Evolutionary conservation across 2,329 filamentous ascomycete genomes (phyloP).

Genomic region (Stachybotrys chartarum): DNA sequence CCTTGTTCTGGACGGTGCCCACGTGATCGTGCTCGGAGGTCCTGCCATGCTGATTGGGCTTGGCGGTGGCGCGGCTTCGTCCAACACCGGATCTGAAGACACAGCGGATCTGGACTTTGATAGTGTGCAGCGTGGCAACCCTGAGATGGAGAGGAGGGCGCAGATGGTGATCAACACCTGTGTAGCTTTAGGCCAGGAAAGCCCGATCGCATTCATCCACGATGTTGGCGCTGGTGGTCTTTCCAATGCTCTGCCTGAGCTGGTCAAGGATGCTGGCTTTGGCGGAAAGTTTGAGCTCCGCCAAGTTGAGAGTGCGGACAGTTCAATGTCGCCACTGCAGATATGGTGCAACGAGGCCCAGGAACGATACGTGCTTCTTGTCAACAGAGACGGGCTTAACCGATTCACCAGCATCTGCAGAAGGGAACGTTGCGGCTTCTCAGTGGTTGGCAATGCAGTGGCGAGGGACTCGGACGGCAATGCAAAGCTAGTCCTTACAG

Average conservation of each 20-base stretch:
- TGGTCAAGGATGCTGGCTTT: conserved; percentile 85
- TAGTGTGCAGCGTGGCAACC: conserved; percentile 94
- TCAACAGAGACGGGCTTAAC: conserved; percentile 75
- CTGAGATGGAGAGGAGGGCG: conserved; percentile 88
- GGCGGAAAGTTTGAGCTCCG: conserved; percentile 92
- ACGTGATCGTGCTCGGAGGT: conserved; percentile 86
- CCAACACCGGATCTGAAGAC: conserved; percentile 78
- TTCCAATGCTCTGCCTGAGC: conserved; percentile 70
- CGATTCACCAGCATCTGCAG: conserved; percentile 63
- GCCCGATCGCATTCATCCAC: conserved; percentile 93
- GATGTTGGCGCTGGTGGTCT: conserved; percentile 90
- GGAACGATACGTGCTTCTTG: conserved; percentile 87
- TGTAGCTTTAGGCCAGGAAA: conserved; percentile 72
- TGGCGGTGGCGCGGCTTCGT: conserved; percentile 90
- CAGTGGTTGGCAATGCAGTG: conserved; percentile 75
- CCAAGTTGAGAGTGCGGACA: conserved; percentile 84
- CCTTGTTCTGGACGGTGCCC: conserved; percentile 78
- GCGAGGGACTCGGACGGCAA: conserved; percentile 54
- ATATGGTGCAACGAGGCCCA: conserved; percentile 99
- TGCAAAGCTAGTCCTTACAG: conserved; percentile 70
- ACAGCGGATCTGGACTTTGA: conserved; percentile 93
- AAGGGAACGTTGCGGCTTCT: conserved; percentile 87
- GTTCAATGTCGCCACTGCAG: conserved; percentile 87
- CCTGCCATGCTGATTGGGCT: conserved; percentile 97
- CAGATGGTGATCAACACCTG: conserved; percentile 99